These are phyloP conservation scores for Gracilaria domingensis DNA, from an alignment of 23 red algal genomes.

Conservation along the genomic window DNA sequence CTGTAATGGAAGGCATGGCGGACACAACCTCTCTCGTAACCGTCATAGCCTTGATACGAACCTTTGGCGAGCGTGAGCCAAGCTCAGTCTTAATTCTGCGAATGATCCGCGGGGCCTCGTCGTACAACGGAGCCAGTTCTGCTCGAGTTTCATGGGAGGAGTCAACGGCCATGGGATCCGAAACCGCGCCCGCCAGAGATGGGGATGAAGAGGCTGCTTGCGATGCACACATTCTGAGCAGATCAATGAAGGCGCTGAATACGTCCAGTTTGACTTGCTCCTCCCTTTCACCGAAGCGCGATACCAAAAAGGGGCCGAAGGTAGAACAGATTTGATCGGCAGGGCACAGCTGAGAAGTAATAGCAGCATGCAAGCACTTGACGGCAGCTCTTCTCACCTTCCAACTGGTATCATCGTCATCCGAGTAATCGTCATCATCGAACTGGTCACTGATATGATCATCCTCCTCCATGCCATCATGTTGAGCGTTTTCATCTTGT, in stretches of 20 bases:
- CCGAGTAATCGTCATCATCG: slow-evolving; percentile 83
- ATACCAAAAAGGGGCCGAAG: slow-evolving; percentile 54
- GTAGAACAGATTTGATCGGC: slow-evolving; percentile 22
- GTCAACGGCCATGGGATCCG: slow-evolving; percentile 44
- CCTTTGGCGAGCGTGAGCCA: slow-evolving; percentile 54
- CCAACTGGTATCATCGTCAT: slow-evolving; percentile 94
- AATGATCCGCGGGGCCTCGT: slow-evolving; percentile 18
- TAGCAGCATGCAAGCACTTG: slow-evolving; percentile 63
- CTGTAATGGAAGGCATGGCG: slow-evolving; percentile 29
- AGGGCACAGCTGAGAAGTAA: slow-evolving; percentile 45
- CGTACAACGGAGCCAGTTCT: slow-evolving; percentile 33
- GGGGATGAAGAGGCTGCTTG: not conserved
- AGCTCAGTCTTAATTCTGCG: slow-evolving; percentile 51
- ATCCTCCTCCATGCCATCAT: slow-evolving; percentile 54
- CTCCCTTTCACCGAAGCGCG: slow-evolving; percentile 71
- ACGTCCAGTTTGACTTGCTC: slow-evolving; percentile 81
- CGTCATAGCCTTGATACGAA: slow-evolving; percentile 43
- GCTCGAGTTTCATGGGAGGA: slow-evolving; percentile 26
- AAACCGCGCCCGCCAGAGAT: not conserved
- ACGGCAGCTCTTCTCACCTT: slow-evolving; percentile 87
- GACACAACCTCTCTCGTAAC: slow-evolving; percentile 47
- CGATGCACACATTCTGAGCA: slow-evolving; percentile 30
- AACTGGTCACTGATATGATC: slow-evolving; percentile 63
- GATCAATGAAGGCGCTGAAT: slow-evolving; percentile 65
- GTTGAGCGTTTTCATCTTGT: slow-evolving; percentile 47